A percentile compares a stretch with the other conserved stretches of the same genome.
Evolutionary conservation across 225 moss, liverwort and hornwort species (phyloP).

Genomic region (Marchantia paleacea): DNA sequence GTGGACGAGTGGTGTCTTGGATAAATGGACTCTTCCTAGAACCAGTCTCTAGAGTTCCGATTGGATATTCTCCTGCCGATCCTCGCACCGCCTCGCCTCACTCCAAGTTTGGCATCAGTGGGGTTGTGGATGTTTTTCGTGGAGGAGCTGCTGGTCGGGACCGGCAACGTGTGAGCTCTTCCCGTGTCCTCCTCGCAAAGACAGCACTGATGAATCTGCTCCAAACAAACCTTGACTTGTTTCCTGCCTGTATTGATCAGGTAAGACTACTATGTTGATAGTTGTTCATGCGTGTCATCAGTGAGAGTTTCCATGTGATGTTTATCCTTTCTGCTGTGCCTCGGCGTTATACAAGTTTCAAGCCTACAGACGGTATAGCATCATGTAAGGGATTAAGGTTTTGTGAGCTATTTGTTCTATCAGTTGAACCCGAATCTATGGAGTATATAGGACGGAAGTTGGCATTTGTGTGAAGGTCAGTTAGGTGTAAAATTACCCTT

Average conservation of each 20-base stretch:
- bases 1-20: slow-evolving; percentile 95
- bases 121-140: slow-evolving; percentile 60
- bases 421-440: neutral
- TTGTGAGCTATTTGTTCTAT: neutral
- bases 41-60: slow-evolving; percentile 69
- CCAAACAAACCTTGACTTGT: slow-evolving; percentile 91
- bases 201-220: slow-evolving; percentile 97
- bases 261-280: slow-evolving; percentile 32
- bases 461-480: neutral
- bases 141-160: slow-evolving; percentile 87
- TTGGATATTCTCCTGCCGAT: slow-evolving; percentile 89
- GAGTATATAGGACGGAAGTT: neutral
- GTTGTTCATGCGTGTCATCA: neutral
- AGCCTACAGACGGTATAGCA: no score
- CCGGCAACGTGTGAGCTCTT: slow-evolving; percentile 86
- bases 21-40: slow-evolving; percentile 96
- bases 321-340: neutral
- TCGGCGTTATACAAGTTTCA: neutral
- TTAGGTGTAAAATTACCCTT: neutral
- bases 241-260: slow-evolving; percentile 99
- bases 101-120: slow-evolving; percentile 91
- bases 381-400: neutral
- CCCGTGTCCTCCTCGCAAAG: slow-evolving; percentile 90
- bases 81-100: slow-evolving; percentile 91
- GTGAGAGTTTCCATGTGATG: neutral